Conservation (phyloP, 352 stramenopile genomes). For the Globisporangium lucens region DNA sequence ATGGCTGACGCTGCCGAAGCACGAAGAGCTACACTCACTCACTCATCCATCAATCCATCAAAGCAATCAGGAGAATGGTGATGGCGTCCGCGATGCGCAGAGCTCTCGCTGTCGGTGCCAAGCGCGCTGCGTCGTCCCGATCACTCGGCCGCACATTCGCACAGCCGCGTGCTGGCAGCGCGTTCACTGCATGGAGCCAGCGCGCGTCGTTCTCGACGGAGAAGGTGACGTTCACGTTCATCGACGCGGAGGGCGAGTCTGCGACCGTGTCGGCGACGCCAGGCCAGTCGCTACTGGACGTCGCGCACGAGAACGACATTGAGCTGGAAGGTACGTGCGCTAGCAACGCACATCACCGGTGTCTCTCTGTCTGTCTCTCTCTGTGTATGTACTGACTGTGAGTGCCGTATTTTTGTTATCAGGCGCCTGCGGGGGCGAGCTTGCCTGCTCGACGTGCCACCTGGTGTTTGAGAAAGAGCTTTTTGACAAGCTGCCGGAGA, state of each 20-base stretch:
- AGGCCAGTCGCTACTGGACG: slow-evolving; percentile 84
- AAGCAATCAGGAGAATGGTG: background rate
- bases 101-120: background rate
- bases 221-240: slow-evolving; percentile 78
- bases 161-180: background rate
- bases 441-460: slow-evolving; percentile 94
- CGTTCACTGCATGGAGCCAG: background rate
- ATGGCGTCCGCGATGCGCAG: slow-evolving; percentile 8
- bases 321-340: slow-evolving; percentile 75
- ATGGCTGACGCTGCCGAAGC: background rate
- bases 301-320: slow-evolving; percentile 92
- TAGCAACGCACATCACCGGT: too few species aligned
- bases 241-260: slow-evolving; percentile 75
- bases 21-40: background rate
- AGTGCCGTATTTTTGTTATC: background rate
- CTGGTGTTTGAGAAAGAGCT: slow-evolving; percentile 89
- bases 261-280: slow-evolving; percentile 64
- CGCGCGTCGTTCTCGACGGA: slow-evolving; percentile 36
- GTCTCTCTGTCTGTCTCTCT: background rate
- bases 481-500: slow-evolving; percentile 84
- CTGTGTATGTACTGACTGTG: slow-evolving; percentile 1
- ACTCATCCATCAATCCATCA: background rate
- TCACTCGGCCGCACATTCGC: background rate
- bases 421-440: slow-evolving; percentile 90
- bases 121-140: background rate